Conservation (phyloP, 192 early-diverging fungal species). For the Coemansia sp. region DNA sequence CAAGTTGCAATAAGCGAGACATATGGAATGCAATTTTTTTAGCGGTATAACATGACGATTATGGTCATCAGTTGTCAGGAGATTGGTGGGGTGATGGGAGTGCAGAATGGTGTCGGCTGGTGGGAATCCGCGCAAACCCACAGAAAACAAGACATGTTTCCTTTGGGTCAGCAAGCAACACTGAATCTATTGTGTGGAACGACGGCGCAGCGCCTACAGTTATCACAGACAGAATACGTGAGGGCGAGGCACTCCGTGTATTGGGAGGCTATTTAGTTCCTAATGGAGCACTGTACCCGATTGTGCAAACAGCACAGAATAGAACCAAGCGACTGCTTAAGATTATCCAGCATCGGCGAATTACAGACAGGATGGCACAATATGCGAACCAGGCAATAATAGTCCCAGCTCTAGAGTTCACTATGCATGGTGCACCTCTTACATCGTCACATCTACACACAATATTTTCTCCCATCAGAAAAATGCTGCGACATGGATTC, state of each 20-base stretch:
- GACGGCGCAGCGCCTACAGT: neutral
- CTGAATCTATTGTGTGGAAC: neutral
- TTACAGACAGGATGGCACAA: neutral
- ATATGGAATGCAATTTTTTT: too few species aligned
- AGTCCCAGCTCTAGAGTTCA: neutral
- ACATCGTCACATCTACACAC: neutral
- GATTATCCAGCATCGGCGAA: neutral
- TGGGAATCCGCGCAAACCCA: neutral
- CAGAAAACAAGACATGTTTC: constrained; percentile 6
- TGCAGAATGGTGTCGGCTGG: constrained; percentile 3
- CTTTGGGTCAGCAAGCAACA: too few species aligned
- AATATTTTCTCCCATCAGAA: neutral
- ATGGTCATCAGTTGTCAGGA: too few species aligned
- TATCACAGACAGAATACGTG: neutral
- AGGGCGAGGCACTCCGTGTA: neutral
- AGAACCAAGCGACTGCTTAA: neutral
- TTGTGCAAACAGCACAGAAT: neutral
- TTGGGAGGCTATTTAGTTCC: neutral
- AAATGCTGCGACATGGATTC: neutral
- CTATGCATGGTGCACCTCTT: neutral
- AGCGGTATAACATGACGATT: too few species aligned
- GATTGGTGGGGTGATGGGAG: too few species aligned
- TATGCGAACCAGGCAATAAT: neutral
- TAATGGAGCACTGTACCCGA: too few species aligned
- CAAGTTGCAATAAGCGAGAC: too few species aligned